Base-by-base conservation (phyloP, 225 moss, liverwort and hornwort species). In the Asterella californica region DNA sequence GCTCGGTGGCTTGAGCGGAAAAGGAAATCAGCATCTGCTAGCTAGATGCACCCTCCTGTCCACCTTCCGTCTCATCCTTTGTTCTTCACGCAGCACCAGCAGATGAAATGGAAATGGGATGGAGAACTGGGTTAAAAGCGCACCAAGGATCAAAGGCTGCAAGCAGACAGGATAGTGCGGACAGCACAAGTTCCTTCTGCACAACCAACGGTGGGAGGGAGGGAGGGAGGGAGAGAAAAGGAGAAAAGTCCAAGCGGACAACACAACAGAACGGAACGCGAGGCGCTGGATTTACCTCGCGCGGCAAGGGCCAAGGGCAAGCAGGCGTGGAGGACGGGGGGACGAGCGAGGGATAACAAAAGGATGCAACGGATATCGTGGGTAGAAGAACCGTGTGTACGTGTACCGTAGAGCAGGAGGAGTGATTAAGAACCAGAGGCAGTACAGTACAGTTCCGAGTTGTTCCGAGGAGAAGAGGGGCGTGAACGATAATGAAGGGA, bases 221-320 rank as follows among this genome's bases (percentile, higher is more conserved):
- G 32, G 68, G 27, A 71, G 33, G 2, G 63, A 2, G 63, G 4
- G 63, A 27, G n/a, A n/a, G 63, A 63, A 15, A 46, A 37, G 24
- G 70, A 70, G 45, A 70, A 71, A 38, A 69, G 68, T 47, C 71
- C 25, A 65, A 46, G 70, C 5, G 70, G 71, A 71, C 71, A 71
- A 27, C 47, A 71, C 71, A 71, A 27, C 47, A 45, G 10, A 22
- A 22, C 46, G 1, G 42, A 47, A 61, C 61, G 10, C n/a, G 61
- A 61, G 61, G 61, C 61, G 27, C 61, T 27, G n/a, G 17, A 61
- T 61, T 61, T 21, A n/a, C 61, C 61, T 61, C 47, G 71, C n/a
- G 42, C 24, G 11, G n/a, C 71, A 48, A n/a, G 10, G 47, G 42
- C n/a, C n/a, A 69, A 47, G n/a, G 19, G 19, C 9, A 21, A 27